These are phyloP conservation scores for Arthrobotrys sphaeroides DNA, from an alignment of 2,329 filamentous ascomycete genomes.

Conservation along the genomic window DNA sequence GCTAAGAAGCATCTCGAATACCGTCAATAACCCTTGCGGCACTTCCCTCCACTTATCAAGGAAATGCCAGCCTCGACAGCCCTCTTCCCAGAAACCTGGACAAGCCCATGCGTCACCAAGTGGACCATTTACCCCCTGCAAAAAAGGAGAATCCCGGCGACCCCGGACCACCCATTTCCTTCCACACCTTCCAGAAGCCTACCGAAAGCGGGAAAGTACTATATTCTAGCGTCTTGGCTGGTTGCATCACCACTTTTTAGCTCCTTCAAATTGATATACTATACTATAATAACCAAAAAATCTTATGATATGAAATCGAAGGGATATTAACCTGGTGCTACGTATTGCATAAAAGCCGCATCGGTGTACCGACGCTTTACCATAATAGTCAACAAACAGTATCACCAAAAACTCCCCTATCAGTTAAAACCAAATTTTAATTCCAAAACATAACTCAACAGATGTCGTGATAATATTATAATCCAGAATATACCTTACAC, in stretches of 20 bases:
- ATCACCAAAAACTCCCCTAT: not conserved
- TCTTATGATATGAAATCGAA: too few species aligned
- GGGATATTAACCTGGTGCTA: too few species aligned
- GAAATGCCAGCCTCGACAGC: not conserved
- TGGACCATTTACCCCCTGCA: slow-evolving; percentile 7
- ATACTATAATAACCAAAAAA: too few species aligned
- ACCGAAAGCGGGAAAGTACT: not conserved
- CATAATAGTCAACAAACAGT: too few species aligned
- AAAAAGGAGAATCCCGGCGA: slow-evolving; percentile 10
- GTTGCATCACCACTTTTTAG: not conserved
- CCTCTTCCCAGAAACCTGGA: not conserved
- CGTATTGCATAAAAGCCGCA: too few species aligned
- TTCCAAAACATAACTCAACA: too few species aligned
- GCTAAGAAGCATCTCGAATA: too few species aligned
- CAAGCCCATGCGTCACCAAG: slow-evolving; percentile 25
- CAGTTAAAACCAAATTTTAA: too few species aligned
- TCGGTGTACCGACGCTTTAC: too few species aligned
- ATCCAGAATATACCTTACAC: too few species aligned
- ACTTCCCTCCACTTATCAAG: not conserved
- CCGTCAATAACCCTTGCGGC: too few species aligned
- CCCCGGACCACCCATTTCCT: not conserved
- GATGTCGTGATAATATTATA: not conserved
- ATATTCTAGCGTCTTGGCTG: slow-evolving; percentile 2
- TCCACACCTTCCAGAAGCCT: slow-evolving; percentile 41
- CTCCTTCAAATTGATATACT: not conserved